Percentiles rank a stretch among this genome's conserved stretches.
phyloP scores from a whole-genome alignment of 352 stramenopile species.

The Pythium grandisporangium region DNA sequence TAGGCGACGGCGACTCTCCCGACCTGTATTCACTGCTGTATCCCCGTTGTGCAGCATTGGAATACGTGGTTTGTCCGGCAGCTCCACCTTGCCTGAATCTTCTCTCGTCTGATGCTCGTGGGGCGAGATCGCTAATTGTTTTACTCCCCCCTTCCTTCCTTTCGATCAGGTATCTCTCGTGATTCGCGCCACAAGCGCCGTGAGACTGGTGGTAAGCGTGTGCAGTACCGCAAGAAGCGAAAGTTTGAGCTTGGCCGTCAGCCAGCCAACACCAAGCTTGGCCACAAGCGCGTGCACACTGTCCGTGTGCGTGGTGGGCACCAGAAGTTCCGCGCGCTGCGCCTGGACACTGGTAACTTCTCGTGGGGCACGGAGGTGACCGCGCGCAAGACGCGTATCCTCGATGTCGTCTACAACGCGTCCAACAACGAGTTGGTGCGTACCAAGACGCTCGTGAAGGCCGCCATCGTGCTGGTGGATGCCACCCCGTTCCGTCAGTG shows the following conservation, averaged over 20 bases:
- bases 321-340: constrained; percentile 97
- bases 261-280: constrained; percentile 98
- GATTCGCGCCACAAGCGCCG: constrained; percentile 99
- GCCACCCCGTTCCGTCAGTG: constrained; percentile 98
- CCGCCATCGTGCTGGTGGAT: constrained; percentile 97
- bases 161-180: constrained; percentile 97
- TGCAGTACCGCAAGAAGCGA: constrained; percentile 98
- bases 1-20: constrained; percentile 8
- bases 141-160: no score
- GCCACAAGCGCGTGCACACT: constrained; percentile 93
- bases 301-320: constrained; percentile 97
- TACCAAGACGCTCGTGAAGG: constrained; percentile 99
- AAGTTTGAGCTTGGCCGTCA: constrained; percentile 98
- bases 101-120: background rate
- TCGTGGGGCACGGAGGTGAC: constrained; percentile 98
- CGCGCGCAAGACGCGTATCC: constrained; percentile 98
- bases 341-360: constrained; percentile 99
- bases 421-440: constrained; percentile 99
- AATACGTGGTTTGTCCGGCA: constrained; percentile 28
- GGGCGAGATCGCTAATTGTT: constrained; percentile 15
- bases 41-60: constrained; percentile 87
- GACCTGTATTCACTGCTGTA: constrained; percentile 80
- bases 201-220: constrained; percentile 98
- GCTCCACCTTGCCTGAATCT: background rate
- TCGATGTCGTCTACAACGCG: constrained; percentile 99